Evolutionary conservation across 176 grass and related monocot species (phyloP).

Genomic region (Neostapfia colusana): DNA sequence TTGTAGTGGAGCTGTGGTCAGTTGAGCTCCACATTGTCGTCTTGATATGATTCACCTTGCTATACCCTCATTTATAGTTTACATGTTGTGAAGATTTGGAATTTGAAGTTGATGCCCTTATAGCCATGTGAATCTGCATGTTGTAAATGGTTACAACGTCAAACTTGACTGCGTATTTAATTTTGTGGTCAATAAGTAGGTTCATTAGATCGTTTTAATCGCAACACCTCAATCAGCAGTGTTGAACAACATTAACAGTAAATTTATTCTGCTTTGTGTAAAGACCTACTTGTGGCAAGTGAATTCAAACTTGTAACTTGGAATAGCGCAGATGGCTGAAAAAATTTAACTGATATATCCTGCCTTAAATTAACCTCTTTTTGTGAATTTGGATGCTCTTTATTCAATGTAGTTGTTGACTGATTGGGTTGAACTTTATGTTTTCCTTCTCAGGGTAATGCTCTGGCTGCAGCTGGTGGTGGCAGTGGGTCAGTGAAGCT

Average conservation of each 20-base stretch:
- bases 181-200: not conserved
- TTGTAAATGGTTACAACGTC: not conserved
- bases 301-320: not conserved
- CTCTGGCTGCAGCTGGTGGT: constrained; percentile 90
- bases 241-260: not conserved
- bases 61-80: not conserved
- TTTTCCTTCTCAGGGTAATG: constrained; percentile 52
- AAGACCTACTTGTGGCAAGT: not conserved
- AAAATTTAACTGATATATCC: not conserved
- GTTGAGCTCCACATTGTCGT: not conserved
- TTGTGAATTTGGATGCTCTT: not conserved
- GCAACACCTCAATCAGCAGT: not conserved
- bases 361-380: not conserved
- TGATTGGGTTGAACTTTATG: not conserved
- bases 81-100: not conserved
- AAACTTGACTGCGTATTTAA: not conserved
- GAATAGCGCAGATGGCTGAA: not conserved
- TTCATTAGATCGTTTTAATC: not conserved
- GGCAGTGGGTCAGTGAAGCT: constrained; percentile 79
- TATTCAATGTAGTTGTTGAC: not conserved
- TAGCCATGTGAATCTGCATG: not conserved
- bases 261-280: not conserved
- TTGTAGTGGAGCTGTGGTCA: not conserved
- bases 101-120: not conserved
- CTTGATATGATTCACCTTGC: not conserved